Base-by-base conservation (phyloP, 2,329 filamentous ascomycete genomes). In the Leptographium galeiforme region DNA sequence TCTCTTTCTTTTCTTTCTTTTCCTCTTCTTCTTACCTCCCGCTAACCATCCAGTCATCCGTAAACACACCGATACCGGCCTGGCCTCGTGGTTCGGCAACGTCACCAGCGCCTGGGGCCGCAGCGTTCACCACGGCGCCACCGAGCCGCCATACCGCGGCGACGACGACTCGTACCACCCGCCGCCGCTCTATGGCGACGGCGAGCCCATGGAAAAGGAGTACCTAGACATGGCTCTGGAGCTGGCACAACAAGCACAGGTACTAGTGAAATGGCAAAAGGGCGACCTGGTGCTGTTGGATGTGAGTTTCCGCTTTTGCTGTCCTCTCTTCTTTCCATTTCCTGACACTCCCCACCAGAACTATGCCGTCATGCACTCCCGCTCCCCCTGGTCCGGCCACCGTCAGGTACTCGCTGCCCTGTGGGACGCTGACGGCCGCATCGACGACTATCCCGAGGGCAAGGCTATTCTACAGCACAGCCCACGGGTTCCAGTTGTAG, bases 351-450 rank as follows among this genome's bases (percentile, higher is more conserved):
- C 25, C 25, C 25, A n/a, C 25, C 25, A 62, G 60, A 63, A 63
- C 39, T 59, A 60, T 43, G 55, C 59, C 10, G 57, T 63, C 2
- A 61, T 61, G 51, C 61, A 62, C 49, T 60, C 57, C 4, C 50
- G 60, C 18, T 60, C 62, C 32, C 61, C 59, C 0, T 63, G 60
- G 62, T 48, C 48, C 19, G 44, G 36, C 2, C 51, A 36, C 34
- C 44, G 51, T 2, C 32, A 36, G 44, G 51, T 48, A 2, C 45
- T 52, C n/a, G 51, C 51, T 3, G 51, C 51, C 6, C 32, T 53
- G 7, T 53, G 51, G 51, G 51, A 53, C 51, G 19, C 48, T 1
- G 44, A 39, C 18, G 43, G 48, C 38, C 36, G 38, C 8, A 38
- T 50, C 2, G 48, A 43, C 19, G 48, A 50, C 38, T 50, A 50